A percentile compares a stretch with the other conserved stretches of the same genome.
phyloP scores from a whole-genome alignment of 2,329 filamentous ascomycete species.

The Cercospora brassicicola region DNA sequence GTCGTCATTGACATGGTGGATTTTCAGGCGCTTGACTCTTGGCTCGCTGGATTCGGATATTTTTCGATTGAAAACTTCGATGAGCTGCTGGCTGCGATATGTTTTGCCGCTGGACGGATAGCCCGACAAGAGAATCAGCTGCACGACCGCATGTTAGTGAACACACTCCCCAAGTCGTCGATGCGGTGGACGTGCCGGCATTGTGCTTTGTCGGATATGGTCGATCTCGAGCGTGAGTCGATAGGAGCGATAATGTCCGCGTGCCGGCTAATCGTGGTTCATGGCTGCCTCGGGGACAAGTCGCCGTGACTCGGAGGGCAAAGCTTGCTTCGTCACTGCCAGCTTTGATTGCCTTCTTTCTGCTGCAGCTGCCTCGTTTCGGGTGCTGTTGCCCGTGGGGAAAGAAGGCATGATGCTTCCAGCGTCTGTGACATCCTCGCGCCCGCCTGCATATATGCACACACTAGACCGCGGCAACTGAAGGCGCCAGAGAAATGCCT shows the following conservation, averaged over 20 bases:
- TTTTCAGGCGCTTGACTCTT: slow-evolving; percentile 56
- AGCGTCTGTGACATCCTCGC: background rate
- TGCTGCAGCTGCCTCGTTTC: background rate
- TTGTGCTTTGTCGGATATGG: background rate
- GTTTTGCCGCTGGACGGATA: slow-evolving; percentile 64
- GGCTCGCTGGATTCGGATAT: slow-evolving; percentile 47
- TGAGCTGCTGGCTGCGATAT: slow-evolving; percentile 62
- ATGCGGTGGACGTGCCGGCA: slow-evolving; percentile 13
- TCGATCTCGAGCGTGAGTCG: background rate
- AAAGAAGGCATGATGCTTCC: background rate
- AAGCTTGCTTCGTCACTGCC: background rate
- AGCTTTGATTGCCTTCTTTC: background rate
- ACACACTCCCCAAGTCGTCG: background rate
- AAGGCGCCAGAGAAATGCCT: background rate
- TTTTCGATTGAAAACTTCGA: slow-evolving; percentile 62
- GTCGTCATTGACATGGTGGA: slow-evolving; percentile 74
- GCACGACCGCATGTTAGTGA: background rate
- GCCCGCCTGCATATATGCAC: background rate
- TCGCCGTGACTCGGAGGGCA: background rate
- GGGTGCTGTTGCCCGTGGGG: background rate
- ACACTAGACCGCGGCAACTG: background rate
- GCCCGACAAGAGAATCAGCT: slow-evolving; percentile 35
- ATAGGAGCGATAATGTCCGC: background rate
- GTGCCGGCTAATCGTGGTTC: background rate
- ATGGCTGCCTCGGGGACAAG: background rate